phyloP scores from a whole-genome alignment of 2,329 filamentous ascomycete species.

The Trichothecium roseum region DNA sequence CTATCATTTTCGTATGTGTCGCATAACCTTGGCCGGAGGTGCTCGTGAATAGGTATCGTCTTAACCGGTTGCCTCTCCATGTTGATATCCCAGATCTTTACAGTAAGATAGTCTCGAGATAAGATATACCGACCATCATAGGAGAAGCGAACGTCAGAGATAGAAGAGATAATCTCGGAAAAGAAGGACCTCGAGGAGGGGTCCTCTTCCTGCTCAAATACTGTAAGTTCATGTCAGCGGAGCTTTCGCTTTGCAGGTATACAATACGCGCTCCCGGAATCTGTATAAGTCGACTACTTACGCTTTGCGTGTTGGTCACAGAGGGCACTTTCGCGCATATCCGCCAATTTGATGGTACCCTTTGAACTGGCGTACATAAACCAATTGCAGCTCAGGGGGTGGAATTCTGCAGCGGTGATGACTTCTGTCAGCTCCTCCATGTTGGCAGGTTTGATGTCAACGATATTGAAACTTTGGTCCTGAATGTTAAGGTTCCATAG shows the following conservation, averaged over 20 bases:
- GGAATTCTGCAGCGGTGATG: slow-evolving; percentile 96
- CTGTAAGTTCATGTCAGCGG: too few relatives aligned
- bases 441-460: slow-evolving; percentile 98
- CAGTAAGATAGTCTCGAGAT: slow-evolving; percentile 93
- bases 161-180: slow-evolving; percentile 98
- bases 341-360: slow-evolving; percentile 95
- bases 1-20: slow-evolving; percentile 99
- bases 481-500: slow-evolving; percentile 99
- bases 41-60: slow-evolving; percentile 97
- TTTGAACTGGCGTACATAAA: slow-evolving; percentile 99
- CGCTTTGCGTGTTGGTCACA: slow-evolving; percentile 94
- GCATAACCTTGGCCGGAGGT: slow-evolving; percentile 84
- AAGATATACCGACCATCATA: slow-evolving; percentile 94
- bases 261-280: too few relatives aligned
- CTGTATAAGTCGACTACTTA: slow-evolving; percentile 33
- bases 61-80: slow-evolving; percentile 98
- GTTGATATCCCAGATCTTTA: slow-evolving; percentile 99
- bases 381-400: slow-evolving; percentile 96
- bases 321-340: slow-evolving; percentile 94
- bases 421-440: slow-evolving; percentile 99
- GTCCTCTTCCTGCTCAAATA: slow-evolving; percentile 98
- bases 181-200: slow-evolving; percentile 96
- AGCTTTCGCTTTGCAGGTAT: too few relatives aligned
- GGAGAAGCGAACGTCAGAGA: slow-evolving; percentile 96
- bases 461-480: slow-evolving; percentile 99